These are phyloP conservation scores for Picochlorum sp. DNA, from an alignment of 139 green algal genomes.

Conservation along the genomic window DNA sequence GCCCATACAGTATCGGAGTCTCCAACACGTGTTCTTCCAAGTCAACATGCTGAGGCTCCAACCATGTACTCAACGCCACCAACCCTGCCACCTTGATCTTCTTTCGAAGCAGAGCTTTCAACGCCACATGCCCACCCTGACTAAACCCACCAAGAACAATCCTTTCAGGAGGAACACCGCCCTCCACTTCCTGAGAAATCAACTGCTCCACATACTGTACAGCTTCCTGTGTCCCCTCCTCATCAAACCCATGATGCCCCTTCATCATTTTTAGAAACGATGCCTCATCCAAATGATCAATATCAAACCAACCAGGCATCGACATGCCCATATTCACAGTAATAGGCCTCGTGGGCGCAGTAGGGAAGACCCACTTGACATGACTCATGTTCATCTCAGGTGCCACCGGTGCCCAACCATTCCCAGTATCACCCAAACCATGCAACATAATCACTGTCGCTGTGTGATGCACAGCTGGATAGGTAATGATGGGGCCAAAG, in stretches of 20 bases:
- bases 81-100: conserved; percentile 27
- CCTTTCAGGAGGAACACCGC: conserved; percentile 23
- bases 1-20: conserved; percentile 29
- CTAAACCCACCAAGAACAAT: conserved; percentile 35
- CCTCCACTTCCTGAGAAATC: conserved; percentile 26
- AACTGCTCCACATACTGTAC: conserved; percentile 19
- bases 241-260: conserved; percentile 13
- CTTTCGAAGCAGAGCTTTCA: conserved; percentile 21
- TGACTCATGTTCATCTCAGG: conserved; percentile 26
- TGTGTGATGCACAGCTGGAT: conserved; percentile 6
- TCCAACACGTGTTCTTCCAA: not conserved
- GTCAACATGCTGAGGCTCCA: conserved; percentile 20
- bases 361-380: conserved; percentile 39
- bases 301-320: conserved; percentile 50
- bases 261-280: conserved; percentile 26
- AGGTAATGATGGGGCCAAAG: conserved; percentile 14
- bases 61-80: conserved; percentile 31
- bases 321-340: conserved; percentile 37
- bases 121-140: conserved; percentile 36
- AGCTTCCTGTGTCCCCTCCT: conserved; percentile 18
- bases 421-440: conserved; percentile 24
- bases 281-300: conserved; percentile 19
- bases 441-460: conserved; percentile 38
- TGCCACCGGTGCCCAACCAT: conserved; percentile 29
- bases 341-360: conserved; percentile 35